phyloP scores from a whole-genome alignment of 2,329 filamentous ascomycete species.

The Magnaporthales sp. region DNA sequence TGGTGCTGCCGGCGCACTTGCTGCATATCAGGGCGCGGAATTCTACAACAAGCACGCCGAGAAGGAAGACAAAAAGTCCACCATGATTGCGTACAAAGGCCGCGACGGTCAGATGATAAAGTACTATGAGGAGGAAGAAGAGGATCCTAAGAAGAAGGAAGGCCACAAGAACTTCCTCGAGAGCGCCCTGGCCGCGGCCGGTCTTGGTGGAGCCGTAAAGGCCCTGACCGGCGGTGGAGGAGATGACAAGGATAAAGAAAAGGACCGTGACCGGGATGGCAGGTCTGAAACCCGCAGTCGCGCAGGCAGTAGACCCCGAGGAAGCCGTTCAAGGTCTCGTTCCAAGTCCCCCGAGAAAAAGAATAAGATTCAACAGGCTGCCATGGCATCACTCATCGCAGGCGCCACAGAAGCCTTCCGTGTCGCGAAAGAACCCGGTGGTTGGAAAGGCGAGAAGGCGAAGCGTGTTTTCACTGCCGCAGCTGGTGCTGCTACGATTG shows the following conservation, averaged over 20 bases:
- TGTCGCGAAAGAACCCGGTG: slow-evolving; percentile 77
- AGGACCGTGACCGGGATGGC: slow-evolving; percentile 22
- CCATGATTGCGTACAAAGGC: slow-evolving; percentile 42
- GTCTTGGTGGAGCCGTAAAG: slow-evolving; percentile 53
- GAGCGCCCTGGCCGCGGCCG: slow-evolving; percentile 52
- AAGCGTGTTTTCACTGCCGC: slow-evolving; percentile 88
- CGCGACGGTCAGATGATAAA: slow-evolving; percentile 42
- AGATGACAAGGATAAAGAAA: slow-evolving; percentile 24
- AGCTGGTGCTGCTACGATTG: slow-evolving; percentile 75
- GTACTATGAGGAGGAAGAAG: slow-evolving; percentile 46
- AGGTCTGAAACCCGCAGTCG: slow-evolving; percentile 31
- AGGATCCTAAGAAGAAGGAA: slow-evolving; percentile 45
- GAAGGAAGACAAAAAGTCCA: slow-evolving; percentile 47
- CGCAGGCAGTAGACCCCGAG: slow-evolving; percentile 25
- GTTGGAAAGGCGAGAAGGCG: slow-evolving; percentile 86
- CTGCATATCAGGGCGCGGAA: slow-evolving; percentile 55
- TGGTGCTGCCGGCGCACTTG: slow-evolving; percentile 55
- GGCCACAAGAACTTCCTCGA: slow-evolving; percentile 57
- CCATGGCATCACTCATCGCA: slow-evolving; percentile 82
- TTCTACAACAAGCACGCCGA: slow-evolving; percentile 50
- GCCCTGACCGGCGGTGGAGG: slow-evolving; percentile 42
- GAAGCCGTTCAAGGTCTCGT: slow-evolving; percentile 37
- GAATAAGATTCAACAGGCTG: slow-evolving; percentile 70
- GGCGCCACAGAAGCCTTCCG: slow-evolving; percentile 90
- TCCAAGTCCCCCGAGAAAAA: slow-evolving; percentile 43